phyloP scores from a whole-genome alignment of 106 monocot genomes.

The Agapanthus africanus region DNA sequence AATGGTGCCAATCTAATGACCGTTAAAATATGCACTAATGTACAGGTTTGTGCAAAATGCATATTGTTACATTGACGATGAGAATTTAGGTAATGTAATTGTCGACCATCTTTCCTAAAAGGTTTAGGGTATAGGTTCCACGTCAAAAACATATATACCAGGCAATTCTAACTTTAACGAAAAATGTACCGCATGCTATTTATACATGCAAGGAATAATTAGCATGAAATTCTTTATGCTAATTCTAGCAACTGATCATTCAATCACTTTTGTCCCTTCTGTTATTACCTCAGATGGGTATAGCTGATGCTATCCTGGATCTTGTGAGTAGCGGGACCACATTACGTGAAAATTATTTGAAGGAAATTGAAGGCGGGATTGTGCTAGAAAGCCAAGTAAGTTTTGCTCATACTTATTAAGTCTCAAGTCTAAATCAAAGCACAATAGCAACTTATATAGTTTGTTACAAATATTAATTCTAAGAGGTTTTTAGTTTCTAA shows the following conservation, averaged over 20 bases:
- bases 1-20: not conserved
- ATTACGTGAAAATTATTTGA: slow-evolving; percentile 87
- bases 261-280: not conserved
- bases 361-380: slow-evolving; percentile 88
- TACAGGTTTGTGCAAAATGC: not conserved
- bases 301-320: slow-evolving; percentile 92
- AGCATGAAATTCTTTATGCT: too few species aligned
- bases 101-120: not conserved
- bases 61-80: not conserved
- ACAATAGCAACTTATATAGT: too few species aligned
- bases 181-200: not conserved
- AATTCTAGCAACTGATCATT: too few species aligned
- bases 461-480: too few species aligned
- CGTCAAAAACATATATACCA: not conserved
- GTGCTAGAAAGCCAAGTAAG: slow-evolving; percentile 77
- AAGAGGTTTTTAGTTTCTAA: slow-evolving; percentile 48
- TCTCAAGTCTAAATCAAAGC: too few species aligned
- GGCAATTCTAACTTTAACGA: not conserved
- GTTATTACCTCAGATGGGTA: slow-evolving; percentile 59
- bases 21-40: too few species aligned
- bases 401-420: not conserved
- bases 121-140: too few species aligned
- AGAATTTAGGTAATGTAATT: too few species aligned
- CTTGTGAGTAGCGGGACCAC: slow-evolving; percentile 95
- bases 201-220: not conserved